Base-by-base conservation (phyloP, 2,329 filamentous ascomycete genomes). In the Fusarium xylarioides region DNA sequence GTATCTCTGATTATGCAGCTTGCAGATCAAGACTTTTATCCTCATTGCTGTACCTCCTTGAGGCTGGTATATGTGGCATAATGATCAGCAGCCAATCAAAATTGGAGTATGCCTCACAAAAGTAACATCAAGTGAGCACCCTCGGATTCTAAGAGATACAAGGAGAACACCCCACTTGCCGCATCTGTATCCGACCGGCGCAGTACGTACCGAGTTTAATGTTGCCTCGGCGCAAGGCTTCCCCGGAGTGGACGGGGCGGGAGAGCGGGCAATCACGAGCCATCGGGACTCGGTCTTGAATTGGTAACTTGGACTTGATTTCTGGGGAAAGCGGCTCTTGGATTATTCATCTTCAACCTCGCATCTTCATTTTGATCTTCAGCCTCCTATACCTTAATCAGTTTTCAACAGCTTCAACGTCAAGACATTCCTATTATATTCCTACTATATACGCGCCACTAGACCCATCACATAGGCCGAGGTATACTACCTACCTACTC, bases 241-340 rank as follows among this genome's bases (percentile, higher is more conserved):
- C 74, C 74, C 74, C 72, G 62, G 38, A 40, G 38, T 40, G 38
- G 74, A 76, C 70, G 70, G 37, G 70, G 43, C 70, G 54, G 71
- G 74, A 66, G 73, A 74, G 66, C 55, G 56, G 50, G 40, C 57
- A 68, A 76, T 76, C 74, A 76, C 74, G 73, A 76, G 74, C 74
- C 74, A 75, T 59, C 38, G 71, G 66, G 34, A 53, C 44, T 74
- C 49, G 62, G 53, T 19, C 52, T 43, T 32, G 42, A 37, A 54
- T 40, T 54, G 19, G 50, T 30, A 21, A 35, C 26, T 26, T 28
- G 19, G 40, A 35, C 32, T 57, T 34, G n/a, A 56, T 47, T 54
- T 65, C 59, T 37, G 66, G 71, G 44, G 68, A 54, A 58, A 66
- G 47, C 57, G 35, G 28, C 44, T 69, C 58, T 58, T 65, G 21